These are phyloP conservation scores for Ceratocystis ficicola DNA, from an alignment of 2,329 filamentous ascomycete genomes.

Conservation along the genomic window DNA sequence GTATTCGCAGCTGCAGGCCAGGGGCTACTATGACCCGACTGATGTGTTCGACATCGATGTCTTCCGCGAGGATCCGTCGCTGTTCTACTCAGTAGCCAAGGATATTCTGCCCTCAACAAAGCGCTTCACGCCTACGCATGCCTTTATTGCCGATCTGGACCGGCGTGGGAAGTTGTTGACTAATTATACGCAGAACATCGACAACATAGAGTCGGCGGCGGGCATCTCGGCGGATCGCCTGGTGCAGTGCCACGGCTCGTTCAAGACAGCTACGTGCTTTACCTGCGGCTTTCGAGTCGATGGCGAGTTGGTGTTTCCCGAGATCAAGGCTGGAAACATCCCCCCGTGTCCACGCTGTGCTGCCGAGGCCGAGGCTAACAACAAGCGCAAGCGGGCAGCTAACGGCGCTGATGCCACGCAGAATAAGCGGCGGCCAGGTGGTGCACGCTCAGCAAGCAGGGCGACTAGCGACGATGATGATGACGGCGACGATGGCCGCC, in stretches of 20 bases:
- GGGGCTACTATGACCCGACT: constrained; percentile 73
- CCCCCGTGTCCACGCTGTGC: constrained; percentile 66
- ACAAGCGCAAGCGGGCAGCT: constrained; percentile 33
- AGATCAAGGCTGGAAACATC: constrained; percentile 63
- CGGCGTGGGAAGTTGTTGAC: constrained; percentile 80
- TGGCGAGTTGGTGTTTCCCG: constrained; percentile 66
- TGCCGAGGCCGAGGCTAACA: constrained; percentile 25
- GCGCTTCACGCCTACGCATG: constrained; percentile 80
- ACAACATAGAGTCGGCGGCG: constrained; percentile 82
- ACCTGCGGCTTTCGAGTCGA: constrained; percentile 63
- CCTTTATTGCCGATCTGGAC: constrained; percentile 82
- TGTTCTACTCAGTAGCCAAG: constrained; percentile 85
- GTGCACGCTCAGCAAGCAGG: constrained; percentile 27
- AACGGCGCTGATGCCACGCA: constrained; percentile 29
- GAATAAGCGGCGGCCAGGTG: constrained; percentile 15
- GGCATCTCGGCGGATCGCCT: constrained; percentile 71
- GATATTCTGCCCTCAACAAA: constrained; percentile 75
- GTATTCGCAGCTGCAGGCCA: constrained; percentile 69
- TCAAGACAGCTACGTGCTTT: constrained; percentile 81
- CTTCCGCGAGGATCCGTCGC: constrained; percentile 73
- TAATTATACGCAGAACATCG: constrained; percentile 98
- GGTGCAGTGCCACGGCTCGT: constrained; percentile 92
- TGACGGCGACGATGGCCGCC: constrained; percentile 38
- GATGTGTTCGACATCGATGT: constrained; percentile 87
- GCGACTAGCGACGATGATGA: constrained; percentile 27